phyloP scores from a whole-genome alignment of 1,139 yeast genomes.

The Suhomyces coccinellae region DNA sequence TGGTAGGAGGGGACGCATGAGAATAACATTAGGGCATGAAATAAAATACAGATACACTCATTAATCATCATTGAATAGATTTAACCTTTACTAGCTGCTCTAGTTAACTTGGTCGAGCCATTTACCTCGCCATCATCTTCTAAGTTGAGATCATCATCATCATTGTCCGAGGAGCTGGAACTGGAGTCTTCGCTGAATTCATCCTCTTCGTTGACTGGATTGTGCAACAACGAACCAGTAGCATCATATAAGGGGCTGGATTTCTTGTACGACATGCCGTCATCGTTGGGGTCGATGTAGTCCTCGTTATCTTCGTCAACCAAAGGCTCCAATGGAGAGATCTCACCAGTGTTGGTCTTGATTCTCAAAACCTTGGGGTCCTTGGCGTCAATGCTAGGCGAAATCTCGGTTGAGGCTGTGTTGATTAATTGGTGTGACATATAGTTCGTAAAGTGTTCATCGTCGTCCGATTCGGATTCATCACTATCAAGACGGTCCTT shows the following conservation, averaged over 20 bases:
- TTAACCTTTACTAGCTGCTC: slow-evolving; percentile 45
- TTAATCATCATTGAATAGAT: slow-evolving; percentile 10
- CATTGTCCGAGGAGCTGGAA: slow-evolving; percentile 35
- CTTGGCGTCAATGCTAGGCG: slow-evolving; percentile 32
- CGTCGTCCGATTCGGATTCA: slow-evolving; percentile 27
- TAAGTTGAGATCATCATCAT: slow-evolving; percentile 22
- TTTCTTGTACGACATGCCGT: slow-evolving; percentile 71
- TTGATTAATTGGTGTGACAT: slow-evolving; percentile 79
- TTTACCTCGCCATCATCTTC: slow-evolving; percentile 24
- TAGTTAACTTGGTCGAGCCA: slow-evolving; percentile 32
- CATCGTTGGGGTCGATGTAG: slow-evolving; percentile 79
- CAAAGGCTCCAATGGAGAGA: background rate
- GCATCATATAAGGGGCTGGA: slow-evolving; percentile 60
- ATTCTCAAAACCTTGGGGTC: background rate
- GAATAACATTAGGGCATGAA: slow-evolving; percentile 6
- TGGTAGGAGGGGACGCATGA: background rate
- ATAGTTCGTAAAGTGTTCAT: slow-evolving; percentile 65
- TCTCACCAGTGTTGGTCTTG: background rate
- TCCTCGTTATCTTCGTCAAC: slow-evolving; percentile 48
- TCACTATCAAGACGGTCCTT: slow-evolving; percentile 21
- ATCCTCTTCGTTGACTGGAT: slow-evolving; percentile 22
- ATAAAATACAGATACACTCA: slow-evolving; percentile 16
- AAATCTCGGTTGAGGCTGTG: slow-evolving; percentile 58
- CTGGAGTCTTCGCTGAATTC: slow-evolving; percentile 31
- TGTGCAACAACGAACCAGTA: slow-evolving; percentile 34